phyloP scores from a whole-genome alignment of 1,284 basidiomycete species.

The Sphagnurus paluster region DNA sequence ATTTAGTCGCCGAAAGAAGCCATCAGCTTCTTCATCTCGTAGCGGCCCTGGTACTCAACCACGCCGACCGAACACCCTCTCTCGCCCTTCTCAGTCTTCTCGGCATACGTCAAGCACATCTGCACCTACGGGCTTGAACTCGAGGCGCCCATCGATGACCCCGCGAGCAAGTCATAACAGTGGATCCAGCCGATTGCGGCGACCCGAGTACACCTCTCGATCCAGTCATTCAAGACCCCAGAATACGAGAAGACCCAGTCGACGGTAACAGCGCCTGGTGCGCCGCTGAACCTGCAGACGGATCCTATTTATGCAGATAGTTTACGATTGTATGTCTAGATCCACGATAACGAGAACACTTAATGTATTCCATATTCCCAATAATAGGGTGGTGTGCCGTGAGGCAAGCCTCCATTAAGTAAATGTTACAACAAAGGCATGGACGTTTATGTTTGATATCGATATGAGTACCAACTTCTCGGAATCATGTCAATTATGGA shows the following conservation, averaged over 20 bases:
- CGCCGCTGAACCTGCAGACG: background rate
- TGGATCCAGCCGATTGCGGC: constrained; percentile 4
- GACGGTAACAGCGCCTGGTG: constrained; percentile 6
- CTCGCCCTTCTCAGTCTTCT: constrained; percentile 16
- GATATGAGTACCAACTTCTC: too few relatives aligned
- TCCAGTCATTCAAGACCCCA: constrained; percentile 10
- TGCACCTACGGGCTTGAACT: constrained; percentile 1
- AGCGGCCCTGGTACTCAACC: constrained; percentile 9
- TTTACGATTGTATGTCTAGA: background rate
- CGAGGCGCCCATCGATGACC: constrained; percentile 11
- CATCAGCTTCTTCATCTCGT: constrained; percentile 8
- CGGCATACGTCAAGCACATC: constrained; percentile 16
- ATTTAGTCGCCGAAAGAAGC: constrained; percentile 25
- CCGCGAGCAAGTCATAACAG: constrained; percentile 12
- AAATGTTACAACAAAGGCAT: too few relatives aligned
- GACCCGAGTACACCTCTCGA: constrained; percentile 13
- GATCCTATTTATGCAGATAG: too few relatives aligned
- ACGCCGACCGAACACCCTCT: constrained; percentile 10
- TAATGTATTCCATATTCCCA: too few relatives aligned
- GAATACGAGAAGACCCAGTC: constrained; percentile 12
- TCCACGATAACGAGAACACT: too few relatives aligned
- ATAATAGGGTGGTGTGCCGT: too few relatives aligned
- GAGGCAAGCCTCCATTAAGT: too few relatives aligned
- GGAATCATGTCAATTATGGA: constrained; percentile 6
- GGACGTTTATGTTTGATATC: too few relatives aligned